Evolutionary conservation across 495 filamentous ascomycete genomes (phyloP), one percentile per base, ranked within the genome.

Genomic region (Neurospora sp.): DNA sequence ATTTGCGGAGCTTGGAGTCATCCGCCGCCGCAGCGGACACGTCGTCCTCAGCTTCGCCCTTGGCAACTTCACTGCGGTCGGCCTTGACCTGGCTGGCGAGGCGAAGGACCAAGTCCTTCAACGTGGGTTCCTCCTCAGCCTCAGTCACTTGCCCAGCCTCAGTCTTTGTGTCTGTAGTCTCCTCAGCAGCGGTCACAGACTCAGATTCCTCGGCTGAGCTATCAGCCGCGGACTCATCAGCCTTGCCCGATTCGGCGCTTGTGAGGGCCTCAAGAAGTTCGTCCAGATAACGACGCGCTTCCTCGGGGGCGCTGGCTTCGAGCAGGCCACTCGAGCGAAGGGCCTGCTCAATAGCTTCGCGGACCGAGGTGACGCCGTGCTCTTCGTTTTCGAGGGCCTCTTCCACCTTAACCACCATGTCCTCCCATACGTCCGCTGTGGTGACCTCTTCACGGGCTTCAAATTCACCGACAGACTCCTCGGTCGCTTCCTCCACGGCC

Each of bases 361-460:
- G 75, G 18, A 86, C 78, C 9, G 78, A 75, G 5, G 80, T 82
- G 31, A 84, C 73, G 31, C 83, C 84, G 42, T 82, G 73, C 71
- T 86, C 87, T 70, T 89, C 87, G 70, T 87, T 81, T 70, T 86
- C 84, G 70, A 89, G 81, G 7, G 83, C 82, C 65, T 88, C 81
- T 72, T 88, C 83, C 3, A 90, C 86, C 77, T 87, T 85, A 35
- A 78, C 78, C 65, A 82, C 85, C 39, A 88, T 81, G 39, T 85
- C 83, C n/a, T 86, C 82, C 86, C 88, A 90, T n/a, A 79, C 77
- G 12, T 72, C 76, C 1, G 76, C 65, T 37, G 74, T 79, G 22
- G 78, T 76, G 7, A 70, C 71, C 31, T 80, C 76, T 38, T 75
- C 71, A n/a, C 74, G 76, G 8, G 44, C 39, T 37, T 68, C 59